These are phyloP conservation scores for Adenanthera pavonina DNA, from an alignment of 306 rosid genomes.

Conservation along the genomic window DNA sequence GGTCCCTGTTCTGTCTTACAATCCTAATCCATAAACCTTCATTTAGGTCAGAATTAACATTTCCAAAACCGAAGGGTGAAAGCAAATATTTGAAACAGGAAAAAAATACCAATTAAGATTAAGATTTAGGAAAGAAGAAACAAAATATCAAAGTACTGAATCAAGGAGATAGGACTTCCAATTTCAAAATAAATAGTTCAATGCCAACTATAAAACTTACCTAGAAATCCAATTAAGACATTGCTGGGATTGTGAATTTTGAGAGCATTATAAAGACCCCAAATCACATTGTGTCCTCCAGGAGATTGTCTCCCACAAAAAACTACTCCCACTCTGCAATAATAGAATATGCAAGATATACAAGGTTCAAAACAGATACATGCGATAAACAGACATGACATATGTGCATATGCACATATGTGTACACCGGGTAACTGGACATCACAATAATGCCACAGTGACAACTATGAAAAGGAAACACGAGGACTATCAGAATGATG, in stretches of 20 bases:
- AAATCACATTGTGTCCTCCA: conserved; percentile 95
- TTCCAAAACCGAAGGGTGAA: background rate
- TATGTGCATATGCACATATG: background rate
- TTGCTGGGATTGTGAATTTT: conserved; percentile 78
- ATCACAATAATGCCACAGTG: conserved; percentile 22
- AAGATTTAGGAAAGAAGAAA: background rate
- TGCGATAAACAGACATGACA: conserved; percentile 20
- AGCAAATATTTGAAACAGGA: background rate
- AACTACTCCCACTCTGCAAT: conserved; percentile 84
- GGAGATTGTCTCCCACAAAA: conserved; percentile 99
- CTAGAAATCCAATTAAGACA: conserved; percentile 87
- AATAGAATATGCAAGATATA: background rate
- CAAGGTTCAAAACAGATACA: conserved; percentile 31
- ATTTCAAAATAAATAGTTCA: background rate
- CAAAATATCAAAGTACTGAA: conserved; percentile 15
- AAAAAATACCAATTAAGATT: background rate
- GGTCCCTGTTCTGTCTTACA: background rate
- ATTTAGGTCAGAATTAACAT: background rate
- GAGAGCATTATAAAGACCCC: conserved; percentile 90
- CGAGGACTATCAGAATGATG: background rate
- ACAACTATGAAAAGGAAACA: background rate
- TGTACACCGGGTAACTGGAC: background rate
- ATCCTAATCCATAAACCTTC: conserved; percentile 1
- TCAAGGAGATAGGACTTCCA: conserved; percentile 6
- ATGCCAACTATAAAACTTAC: conserved; percentile 46